Evolutionary conservation across 805 yeast species (phyloP).

Genomic region (Zygosaccharomyces lentus): DNA sequence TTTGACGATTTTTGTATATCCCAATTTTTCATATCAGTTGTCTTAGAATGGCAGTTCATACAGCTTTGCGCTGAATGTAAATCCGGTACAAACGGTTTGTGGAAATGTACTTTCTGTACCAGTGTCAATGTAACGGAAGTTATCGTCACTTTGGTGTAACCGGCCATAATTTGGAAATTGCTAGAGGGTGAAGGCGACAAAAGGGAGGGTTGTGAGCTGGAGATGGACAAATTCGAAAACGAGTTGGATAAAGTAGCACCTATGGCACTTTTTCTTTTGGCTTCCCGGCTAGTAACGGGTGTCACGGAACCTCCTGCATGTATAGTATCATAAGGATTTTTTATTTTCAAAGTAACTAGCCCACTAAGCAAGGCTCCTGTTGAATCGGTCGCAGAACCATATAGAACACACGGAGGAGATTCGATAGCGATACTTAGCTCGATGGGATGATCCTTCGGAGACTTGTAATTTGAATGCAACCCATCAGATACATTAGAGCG

Average conservation of each 20-base stretch:
- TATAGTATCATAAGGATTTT: conserved; percentile 27
- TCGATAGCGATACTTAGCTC: conserved; percentile 63
- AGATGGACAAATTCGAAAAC: conserved; percentile 23
- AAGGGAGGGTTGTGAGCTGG: conserved; percentile 8
- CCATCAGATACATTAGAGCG: neutral
- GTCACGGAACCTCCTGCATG: conserved; percentile 15
- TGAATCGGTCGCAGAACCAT: conserved; percentile 72
- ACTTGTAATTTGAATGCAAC: conserved; percentile 3
- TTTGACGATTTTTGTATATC: conserved; percentile 62
- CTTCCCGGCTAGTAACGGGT: conserved; percentile 17
- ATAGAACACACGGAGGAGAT: conserved; percentile 85
- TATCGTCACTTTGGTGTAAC: conserved; percentile 46
- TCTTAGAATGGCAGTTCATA: conserved; percentile 50
- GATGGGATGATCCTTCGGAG: conserved; percentile 35
- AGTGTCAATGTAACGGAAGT: conserved; percentile 59
- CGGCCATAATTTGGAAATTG: conserved; percentile 28
- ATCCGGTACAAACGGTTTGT: conserved; percentile 62
- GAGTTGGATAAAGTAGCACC: conserved; percentile 21
- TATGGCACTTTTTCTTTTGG: conserved; percentile 15
- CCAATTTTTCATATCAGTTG: conserved; percentile 78
- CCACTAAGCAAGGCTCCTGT: conserved; percentile 88
- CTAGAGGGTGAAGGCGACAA: conserved; percentile 18
- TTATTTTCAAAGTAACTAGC: conserved; percentile 54
- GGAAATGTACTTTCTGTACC: conserved; percentile 64
- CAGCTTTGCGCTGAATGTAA: conserved; percentile 50